Percentiles rank a stretch among this genome's conserved stretches.
Conservation (phyloP, 1,284 basidiomycete genomes). For the Rhodotorula sp. region DNA sequence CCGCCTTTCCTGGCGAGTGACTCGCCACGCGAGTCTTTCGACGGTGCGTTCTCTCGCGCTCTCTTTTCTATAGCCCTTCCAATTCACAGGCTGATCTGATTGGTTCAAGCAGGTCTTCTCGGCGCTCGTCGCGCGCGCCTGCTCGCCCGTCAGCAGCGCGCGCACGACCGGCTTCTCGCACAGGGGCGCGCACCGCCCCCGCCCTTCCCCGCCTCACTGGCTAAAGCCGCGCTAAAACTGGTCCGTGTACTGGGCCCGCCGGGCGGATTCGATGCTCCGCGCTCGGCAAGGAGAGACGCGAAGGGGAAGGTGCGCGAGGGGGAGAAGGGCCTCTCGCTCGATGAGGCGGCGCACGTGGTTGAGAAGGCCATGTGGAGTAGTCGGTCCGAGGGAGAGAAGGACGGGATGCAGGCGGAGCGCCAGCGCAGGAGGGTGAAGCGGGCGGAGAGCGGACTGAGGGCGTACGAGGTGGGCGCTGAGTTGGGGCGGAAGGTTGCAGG, state of each 20-base stretch:
- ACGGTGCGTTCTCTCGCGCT: conserved; percentile 13
- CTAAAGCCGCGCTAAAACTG: conserved; percentile 20
- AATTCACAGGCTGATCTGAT: background rate
- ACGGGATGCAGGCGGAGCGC: background rate
- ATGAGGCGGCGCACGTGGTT: conserved; percentile 5
- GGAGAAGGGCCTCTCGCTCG: background rate
- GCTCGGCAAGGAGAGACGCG: background rate
- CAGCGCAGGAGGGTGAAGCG: conserved; percentile 19
- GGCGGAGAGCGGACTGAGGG: conserved; percentile 30
- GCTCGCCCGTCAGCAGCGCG: background rate
- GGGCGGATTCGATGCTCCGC: conserved; percentile 12
- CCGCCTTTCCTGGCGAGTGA: conserved; percentile 24
- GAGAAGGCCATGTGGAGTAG: background rate
- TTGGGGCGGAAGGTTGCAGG: conserved; percentile 16
- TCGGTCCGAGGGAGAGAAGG: background rate
- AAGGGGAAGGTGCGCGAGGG: background rate
- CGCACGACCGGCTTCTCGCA: conserved; percentile 11
- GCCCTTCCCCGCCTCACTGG: conserved; percentile 27
- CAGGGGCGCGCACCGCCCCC: conserved; percentile 33
- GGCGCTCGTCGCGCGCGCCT: conserved; percentile 17
- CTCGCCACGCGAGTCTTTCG: conserved; percentile 16
- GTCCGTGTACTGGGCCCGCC: conserved; percentile 33
- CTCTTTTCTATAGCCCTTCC: fast-evolving
- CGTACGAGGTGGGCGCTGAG: conserved; percentile 17
- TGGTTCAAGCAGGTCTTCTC: conserved; percentile 35